A percentile compares a stretch with the other conserved stretches of the same genome.
Conservation (phyloP, 768 basidiomycete species). For the Boletellus ananiceps region DNA sequence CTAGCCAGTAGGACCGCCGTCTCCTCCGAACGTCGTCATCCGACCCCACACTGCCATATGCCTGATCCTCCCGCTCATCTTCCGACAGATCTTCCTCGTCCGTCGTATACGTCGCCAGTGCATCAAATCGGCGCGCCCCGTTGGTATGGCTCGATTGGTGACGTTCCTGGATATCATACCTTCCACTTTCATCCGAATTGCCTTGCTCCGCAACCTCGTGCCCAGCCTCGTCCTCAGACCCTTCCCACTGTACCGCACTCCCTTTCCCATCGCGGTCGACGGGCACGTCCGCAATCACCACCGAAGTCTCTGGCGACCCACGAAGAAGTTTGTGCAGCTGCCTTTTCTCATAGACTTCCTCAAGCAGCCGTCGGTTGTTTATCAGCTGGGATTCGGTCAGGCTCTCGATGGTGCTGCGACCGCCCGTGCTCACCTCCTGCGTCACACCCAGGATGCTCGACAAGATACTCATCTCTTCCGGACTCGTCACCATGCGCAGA, state of each 20-base stretch:
- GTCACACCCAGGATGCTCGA: slow-evolving; percentile 78
- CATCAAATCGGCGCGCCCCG: slow-evolving; percentile 33
- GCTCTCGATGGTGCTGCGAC: background rate
- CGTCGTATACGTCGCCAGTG: slow-evolving; percentile 46
- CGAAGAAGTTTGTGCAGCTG: slow-evolving; percentile 58
- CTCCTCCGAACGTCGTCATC: slow-evolving; percentile 20
- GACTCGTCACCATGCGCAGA: slow-evolving; percentile 41
- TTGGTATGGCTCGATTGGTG: slow-evolving; percentile 45
- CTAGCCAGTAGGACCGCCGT: slow-evolving; percentile 55
- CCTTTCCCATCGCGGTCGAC: slow-evolving; percentile 4
- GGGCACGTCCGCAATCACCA: slow-evolving; percentile 21
- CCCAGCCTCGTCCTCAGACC: slow-evolving; percentile 25
- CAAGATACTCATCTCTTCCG: slow-evolving; percentile 73
- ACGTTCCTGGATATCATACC: slow-evolving; percentile 49
- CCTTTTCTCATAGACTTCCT: slow-evolving; percentile 61
- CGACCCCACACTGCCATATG: slow-evolving; percentile 17
- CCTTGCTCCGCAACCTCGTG: slow-evolving; percentile 3
- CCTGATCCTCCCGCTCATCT: slow-evolving; percentile 28
- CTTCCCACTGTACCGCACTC: slow-evolving; percentile 32
- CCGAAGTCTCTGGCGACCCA: slow-evolving; percentile 24
- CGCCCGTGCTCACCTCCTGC: slow-evolving; percentile 55
- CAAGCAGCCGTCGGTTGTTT: slow-evolving; percentile 64
- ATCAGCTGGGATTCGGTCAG: slow-evolving; percentile 47
- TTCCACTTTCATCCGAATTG: slow-evolving; percentile 51
- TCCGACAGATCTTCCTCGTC: slow-evolving; percentile 35